These are phyloP conservation scores for Ophiobolus disseminans DNA, from an alignment of 2,329 filamentous ascomycete genomes.

Conservation along the genomic window DNA sequence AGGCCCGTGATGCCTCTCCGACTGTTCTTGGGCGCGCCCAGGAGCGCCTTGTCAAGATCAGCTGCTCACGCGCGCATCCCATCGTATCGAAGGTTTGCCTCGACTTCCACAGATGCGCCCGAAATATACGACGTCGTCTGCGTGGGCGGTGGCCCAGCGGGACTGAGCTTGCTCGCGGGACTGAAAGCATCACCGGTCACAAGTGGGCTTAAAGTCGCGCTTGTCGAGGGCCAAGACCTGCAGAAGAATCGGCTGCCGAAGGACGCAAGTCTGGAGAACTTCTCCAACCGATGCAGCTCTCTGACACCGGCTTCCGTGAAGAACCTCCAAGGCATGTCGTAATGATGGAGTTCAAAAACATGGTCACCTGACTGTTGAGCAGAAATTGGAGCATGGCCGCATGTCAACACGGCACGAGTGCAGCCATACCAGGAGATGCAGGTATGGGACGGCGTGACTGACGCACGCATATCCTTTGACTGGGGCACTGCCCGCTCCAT, in stretches of 20 bases:
- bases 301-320: constrained; percentile 86
- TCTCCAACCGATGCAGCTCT: constrained; percentile 94
- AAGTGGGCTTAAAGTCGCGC: constrained; percentile 78
- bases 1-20: constrained; percentile 44
- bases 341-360: background rate
- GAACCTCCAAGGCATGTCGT: constrained; percentile 68
- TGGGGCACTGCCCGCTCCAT: constrained; percentile 61
- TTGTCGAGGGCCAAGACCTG: constrained; percentile 90
- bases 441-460: constrained; percentile 95
- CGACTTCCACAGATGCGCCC: constrained; percentile 51
- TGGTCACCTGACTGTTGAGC: constrained; percentile 11
- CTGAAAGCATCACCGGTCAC: constrained; percentile 72
- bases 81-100: constrained; percentile 38
- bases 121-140: constrained; percentile 94
- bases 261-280: constrained; percentile 68
- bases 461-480: constrained; percentile 87
- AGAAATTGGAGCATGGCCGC: constrained; percentile 82
- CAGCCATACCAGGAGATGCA: constrained; percentile 96
- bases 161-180: constrained; percentile 68
- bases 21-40: constrained; percentile 28
- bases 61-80: constrained; percentile 22
- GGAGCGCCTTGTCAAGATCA: constrained; percentile 19
- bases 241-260: constrained; percentile 71
- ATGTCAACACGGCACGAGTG: constrained; percentile 74
- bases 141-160: constrained; percentile 87